phyloP scores from a whole-genome alignment of 1,139 yeast genomes.

The Scheffersomyces segobiensis region DNA sequence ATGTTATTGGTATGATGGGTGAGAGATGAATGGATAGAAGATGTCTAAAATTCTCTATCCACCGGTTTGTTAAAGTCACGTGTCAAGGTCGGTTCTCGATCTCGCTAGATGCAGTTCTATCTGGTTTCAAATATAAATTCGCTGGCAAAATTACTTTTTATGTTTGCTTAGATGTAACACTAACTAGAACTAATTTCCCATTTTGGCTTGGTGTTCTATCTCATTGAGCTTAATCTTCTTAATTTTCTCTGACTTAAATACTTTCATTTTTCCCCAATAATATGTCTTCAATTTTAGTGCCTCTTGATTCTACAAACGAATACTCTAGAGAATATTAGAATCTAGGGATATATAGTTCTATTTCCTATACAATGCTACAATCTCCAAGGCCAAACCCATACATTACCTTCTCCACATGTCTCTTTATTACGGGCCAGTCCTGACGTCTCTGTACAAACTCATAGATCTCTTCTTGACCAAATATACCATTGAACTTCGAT shows the following conservation, averaged over 20 bases:
- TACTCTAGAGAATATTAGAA: not conserved
- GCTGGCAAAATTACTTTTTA: too few relatives aligned
- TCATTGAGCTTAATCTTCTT: not conserved
- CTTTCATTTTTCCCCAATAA: too few relatives aligned
- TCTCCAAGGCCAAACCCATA: slow-evolving; percentile 81
- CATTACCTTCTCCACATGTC: slow-evolving; percentile 91
- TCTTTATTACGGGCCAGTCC: slow-evolving; percentile 78
- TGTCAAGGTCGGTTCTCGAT: not conserved
- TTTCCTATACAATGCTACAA: slow-evolving; percentile 47
- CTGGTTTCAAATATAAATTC: too few relatives aligned
- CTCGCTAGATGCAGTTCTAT: not conserved
- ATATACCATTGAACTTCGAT: slow-evolving; percentile 83
- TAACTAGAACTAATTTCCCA: not conserved
- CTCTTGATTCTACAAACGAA: not conserved
- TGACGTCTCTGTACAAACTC: slow-evolving; percentile 86
- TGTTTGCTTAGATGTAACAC: too few relatives aligned
- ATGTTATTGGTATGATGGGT: not conserved
- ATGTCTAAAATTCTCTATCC: not conserved
- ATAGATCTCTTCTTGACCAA: slow-evolving; percentile 89
- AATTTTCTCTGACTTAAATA: too few relatives aligned
- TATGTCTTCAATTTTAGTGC: too few relatives aligned
- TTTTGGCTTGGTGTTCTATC: not conserved
- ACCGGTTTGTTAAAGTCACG: not conserved
- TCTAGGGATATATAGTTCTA: not conserved
- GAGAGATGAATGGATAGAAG: not conserved